A percentile compares a stretch with the other conserved stretches of the same genome.
Conservation (phyloP, 176 grass and related monocot genomes). For the Saccharum officinarum region DNA sequence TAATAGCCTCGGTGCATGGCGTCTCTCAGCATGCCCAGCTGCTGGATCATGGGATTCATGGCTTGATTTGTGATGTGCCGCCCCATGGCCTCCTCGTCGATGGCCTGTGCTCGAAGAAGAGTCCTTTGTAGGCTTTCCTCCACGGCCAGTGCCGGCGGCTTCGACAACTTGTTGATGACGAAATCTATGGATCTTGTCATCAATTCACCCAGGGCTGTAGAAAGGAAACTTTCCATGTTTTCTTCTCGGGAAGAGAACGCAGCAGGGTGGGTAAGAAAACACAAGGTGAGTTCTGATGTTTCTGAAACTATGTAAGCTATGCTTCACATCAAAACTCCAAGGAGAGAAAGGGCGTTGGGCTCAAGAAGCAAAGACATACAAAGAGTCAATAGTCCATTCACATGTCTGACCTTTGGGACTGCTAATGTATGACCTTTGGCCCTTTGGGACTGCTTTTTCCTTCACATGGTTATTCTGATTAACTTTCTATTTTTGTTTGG, state of each 20-base stretch:
- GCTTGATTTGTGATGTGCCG: constrained; percentile 8
- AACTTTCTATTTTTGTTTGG: too few relatives aligned
- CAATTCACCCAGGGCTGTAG: neutral
- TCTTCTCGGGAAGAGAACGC: neutral
- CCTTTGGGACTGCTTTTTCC: too few relatives aligned
- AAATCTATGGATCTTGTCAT: neutral
- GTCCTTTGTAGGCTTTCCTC: neutral
- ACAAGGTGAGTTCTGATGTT: too few relatives aligned
- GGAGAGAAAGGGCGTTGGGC: neutral
- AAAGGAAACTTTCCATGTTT: neutral
- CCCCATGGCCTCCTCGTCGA: neutral
- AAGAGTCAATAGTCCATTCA: neutral
- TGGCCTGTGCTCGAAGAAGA: neutral
- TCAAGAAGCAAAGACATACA: neutral
- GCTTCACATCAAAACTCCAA: neutral
- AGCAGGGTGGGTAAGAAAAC: neutral
- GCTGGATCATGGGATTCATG: neutral
- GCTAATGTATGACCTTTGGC: neutral
- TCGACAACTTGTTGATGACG: neutral
- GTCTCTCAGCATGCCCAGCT: neutral
- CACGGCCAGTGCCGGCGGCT: neutral
- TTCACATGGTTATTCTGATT: neutral
- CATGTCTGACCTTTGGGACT: neutral
- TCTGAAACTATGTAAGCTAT: neutral
- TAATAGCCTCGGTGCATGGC: constrained; percentile 14